Conservation (phyloP, 1,139 yeast species). For the Protomyces lactucae-debilis region DNA sequence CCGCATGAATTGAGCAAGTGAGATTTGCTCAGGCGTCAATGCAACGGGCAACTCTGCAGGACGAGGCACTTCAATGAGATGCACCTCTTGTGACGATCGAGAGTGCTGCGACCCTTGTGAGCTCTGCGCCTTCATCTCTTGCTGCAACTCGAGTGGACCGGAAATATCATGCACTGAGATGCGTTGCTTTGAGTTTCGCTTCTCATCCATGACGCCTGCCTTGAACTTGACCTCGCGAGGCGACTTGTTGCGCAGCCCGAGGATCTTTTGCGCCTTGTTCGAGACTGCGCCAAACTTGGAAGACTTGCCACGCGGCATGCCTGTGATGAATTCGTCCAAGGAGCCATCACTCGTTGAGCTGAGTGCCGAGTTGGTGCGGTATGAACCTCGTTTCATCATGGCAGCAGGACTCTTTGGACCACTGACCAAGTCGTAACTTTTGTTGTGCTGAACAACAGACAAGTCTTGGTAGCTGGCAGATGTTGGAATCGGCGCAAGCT, state of each 20-base stretch:
- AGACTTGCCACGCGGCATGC: not conserved
- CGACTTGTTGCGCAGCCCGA: constrained; percentile 14
- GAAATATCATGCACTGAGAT: not conserved
- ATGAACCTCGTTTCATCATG: constrained; percentile 6
- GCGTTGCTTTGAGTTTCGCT: not conserved
- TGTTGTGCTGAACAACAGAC: not conserved
- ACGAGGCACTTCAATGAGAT: too few species aligned
- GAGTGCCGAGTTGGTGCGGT: not conserved
- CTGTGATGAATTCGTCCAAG: not conserved
- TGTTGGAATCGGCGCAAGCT: not conserved
- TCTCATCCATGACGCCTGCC: not conserved
- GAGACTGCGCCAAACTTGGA: not conserved
- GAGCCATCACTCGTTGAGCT: not conserved
- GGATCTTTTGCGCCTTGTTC: constrained; percentile 17
- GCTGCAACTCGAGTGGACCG: not conserved
- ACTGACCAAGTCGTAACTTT: not conserved
- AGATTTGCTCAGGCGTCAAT: not conserved
- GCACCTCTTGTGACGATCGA: not conserved
- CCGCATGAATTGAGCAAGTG: not conserved
- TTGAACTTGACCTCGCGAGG: not conserved
- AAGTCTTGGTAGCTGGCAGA: not conserved
- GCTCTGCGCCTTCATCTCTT: not conserved
- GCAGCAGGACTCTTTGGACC: not conserved
- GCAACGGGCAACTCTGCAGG: not conserved
- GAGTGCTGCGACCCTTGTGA: not conserved